Conservation (phyloP, 305 asterid genomes). For the Petunia hybrid region DNA sequence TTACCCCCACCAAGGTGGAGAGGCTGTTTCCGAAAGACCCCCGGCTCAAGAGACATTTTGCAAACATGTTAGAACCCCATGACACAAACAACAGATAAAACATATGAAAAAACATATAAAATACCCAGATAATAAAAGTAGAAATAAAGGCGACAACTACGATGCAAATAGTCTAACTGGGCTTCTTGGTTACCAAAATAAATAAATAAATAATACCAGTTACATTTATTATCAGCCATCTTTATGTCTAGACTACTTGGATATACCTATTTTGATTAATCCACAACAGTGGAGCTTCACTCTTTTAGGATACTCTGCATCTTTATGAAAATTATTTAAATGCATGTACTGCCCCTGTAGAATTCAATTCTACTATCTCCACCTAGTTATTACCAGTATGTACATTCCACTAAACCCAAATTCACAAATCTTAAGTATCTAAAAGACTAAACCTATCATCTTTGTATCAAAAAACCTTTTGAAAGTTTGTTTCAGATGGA, state of each 20-base stretch:
- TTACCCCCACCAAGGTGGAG: too few species aligned
- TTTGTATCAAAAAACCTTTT: background rate
- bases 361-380: background rate
- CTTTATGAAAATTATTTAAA: background rate
- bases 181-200: too few species aligned
- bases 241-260: background rate
- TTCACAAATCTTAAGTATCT: background rate
- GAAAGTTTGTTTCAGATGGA: background rate
- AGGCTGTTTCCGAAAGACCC: too few species aligned
- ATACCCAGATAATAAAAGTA: too few species aligned
- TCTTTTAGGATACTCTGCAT: background rate
- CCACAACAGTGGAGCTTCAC: background rate
- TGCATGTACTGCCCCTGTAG: background rate
- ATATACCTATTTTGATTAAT: conserved; percentile 9
- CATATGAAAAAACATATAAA: too few species aligned
- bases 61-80: too few species aligned
- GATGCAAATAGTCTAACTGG: too few species aligned
- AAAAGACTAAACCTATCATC: background rate
- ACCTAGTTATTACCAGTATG: background rate
- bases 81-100: too few species aligned
- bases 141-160: too few species aligned
- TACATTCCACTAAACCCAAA: background rate
- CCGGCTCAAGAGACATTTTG: too few species aligned
- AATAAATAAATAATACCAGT: too few species aligned
- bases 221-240: background rate